Base-by-base conservation (phyloP, 305 asterid species). In the Rubia balearica region DNA sequence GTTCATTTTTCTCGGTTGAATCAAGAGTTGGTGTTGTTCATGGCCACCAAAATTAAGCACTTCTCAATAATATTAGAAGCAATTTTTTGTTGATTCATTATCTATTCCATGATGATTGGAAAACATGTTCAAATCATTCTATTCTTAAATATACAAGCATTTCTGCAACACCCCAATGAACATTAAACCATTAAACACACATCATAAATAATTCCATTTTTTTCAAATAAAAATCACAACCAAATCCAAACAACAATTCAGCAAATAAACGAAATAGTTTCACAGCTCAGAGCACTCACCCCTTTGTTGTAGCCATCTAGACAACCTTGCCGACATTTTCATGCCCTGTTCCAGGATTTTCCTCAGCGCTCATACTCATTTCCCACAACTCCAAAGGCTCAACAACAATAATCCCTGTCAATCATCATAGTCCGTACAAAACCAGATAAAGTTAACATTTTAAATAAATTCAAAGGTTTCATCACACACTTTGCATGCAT, bases 401-500 rank as follows among this genome's bases (percentile, higher is more conserved):
- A 38, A 24, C 74, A 38, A 43, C 56, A 49, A 56, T 38, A 59
- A 36, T 6, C 56, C 74, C 70, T 62, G 67, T 6, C 57, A 51
- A 51, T 51, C 5, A 48, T 46, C 14, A 21, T 30, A 30, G 21
- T 9, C 21, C 51, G 7, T 8, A 45, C 8, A 30, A 67, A 19
- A 67, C 7, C 5, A 41, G n/a, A 56, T 11, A 57, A 53, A 72
- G n/a, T 7, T 40, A 14, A 64, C 11, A 65, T 8, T 41, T n/a
- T 17, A 7, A 6, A 6, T 1, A 30, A 30, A 30, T 30, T 30
- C 96, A 68, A 92, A 92, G 70, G 79, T 90, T 71, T 82, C 94
- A 19, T 90, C 98, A 6, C 89, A 83, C 62, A 84, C 83, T 86
- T 90, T 46, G 96, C 79, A 6, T 88, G 73, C 71, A 85, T 80